Evolutionary conservation across 208 protist genomes (phyloP).

Genomic region (Leishmania guyanensis): DNA sequence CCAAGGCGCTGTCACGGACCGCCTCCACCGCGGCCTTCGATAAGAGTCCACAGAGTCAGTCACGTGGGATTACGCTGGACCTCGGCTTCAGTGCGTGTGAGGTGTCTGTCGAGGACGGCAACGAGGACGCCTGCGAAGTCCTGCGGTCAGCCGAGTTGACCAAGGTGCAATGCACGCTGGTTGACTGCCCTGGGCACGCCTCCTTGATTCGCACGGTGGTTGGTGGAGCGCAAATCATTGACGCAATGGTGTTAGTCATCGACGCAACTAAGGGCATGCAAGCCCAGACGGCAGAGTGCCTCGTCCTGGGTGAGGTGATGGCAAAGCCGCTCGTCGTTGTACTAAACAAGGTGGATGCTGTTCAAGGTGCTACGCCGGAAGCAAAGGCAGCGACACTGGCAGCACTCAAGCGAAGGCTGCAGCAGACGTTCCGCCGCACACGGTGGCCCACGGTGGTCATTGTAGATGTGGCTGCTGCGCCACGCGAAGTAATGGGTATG

Average conservation of each 20-base stretch:
- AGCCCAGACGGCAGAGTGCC: slow-evolving; percentile 97
- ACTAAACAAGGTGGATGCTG: slow-evolving; percentile 97
- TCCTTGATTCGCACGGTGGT: slow-evolving; percentile 98
- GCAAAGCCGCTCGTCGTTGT: slow-evolving; percentile 91
- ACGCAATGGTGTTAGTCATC: slow-evolving; percentile 97
- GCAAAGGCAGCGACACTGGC: slow-evolving; percentile 38
- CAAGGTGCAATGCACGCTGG: slow-evolving; percentile 92
- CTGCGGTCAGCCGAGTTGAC: slow-evolving; percentile 26
- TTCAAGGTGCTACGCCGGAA: slow-evolving; percentile 40
- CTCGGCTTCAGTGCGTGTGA: slow-evolving; percentile 96
- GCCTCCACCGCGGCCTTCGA: slow-evolving; percentile 97
- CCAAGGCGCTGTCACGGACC: slow-evolving; percentile 91
- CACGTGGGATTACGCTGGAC: slow-evolving; percentile 98
- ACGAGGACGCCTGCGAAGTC: slow-evolving; percentile 5
- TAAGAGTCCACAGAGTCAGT: slow-evolving; percentile 96
- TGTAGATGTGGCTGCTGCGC: slow-evolving; percentile 71
- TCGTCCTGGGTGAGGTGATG: slow-evolving; percentile 84
- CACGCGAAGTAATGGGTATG: slow-evolving; percentile 21
- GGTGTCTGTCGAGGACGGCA: slow-evolving; percentile 25
- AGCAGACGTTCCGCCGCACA: slow-evolving; percentile 68
- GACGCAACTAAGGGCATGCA: slow-evolving; percentile 98
- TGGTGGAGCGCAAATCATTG: slow-evolving; percentile 98
- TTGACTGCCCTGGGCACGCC: slow-evolving; percentile 99
- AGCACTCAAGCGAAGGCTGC: slow-evolving; percentile 52
- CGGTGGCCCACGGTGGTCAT: slow-evolving; percentile 73